Evolutionary conservation across 1,139 yeast genomes (phyloP).

Genomic region (Meyerozyma guilliermondii): DNA sequence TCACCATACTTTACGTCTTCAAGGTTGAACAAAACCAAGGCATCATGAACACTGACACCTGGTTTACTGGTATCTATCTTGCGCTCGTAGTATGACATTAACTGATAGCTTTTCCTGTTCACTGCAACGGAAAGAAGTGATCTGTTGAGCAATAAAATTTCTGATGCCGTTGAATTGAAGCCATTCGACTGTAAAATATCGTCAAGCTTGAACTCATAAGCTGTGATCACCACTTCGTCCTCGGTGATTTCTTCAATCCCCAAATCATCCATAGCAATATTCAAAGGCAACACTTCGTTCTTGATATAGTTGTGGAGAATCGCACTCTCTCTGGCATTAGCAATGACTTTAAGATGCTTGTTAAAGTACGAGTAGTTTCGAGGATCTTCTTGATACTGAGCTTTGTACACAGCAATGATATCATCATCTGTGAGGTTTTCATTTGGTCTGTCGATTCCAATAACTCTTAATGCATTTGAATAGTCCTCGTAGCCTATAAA

Average conservation of each 20-base stretch:
- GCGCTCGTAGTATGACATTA: constrained; percentile 43
- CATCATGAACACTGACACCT: constrained; percentile 6
- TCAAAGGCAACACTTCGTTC: constrained; percentile 49
- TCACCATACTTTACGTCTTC: constrained; percentile 26
- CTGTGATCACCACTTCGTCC: constrained; percentile 71
- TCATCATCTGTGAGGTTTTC: constrained; percentile 34
- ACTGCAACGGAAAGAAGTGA: constrained; percentile 40
- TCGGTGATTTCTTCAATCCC: constrained; percentile 64
- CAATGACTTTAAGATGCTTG: constrained; percentile 37
- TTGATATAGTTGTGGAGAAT: constrained; percentile 41
- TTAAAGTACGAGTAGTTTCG: constrained; percentile 31
- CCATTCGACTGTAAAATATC: constrained; percentile 67
- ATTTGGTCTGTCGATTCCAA: constrained; percentile 39
- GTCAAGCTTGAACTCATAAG: constrained; percentile 55
- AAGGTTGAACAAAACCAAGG: background rate
- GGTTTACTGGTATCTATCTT: constrained; percentile 22
- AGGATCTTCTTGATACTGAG: constrained; percentile 29
- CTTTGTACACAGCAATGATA: constrained; percentile 43
- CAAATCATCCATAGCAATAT: constrained; percentile 56
- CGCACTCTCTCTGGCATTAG: constrained; percentile 40
- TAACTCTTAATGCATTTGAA: constrained; percentile 43
- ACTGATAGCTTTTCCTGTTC: constrained; percentile 33
- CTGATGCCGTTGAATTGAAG: constrained; percentile 34
- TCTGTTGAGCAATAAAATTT: constrained; percentile 29
- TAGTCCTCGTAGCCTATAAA: constrained; percentile 60